Base-by-base conservation (phyloP, 805 yeast genomes). In the Myxozyma melibiosi region DNA sequence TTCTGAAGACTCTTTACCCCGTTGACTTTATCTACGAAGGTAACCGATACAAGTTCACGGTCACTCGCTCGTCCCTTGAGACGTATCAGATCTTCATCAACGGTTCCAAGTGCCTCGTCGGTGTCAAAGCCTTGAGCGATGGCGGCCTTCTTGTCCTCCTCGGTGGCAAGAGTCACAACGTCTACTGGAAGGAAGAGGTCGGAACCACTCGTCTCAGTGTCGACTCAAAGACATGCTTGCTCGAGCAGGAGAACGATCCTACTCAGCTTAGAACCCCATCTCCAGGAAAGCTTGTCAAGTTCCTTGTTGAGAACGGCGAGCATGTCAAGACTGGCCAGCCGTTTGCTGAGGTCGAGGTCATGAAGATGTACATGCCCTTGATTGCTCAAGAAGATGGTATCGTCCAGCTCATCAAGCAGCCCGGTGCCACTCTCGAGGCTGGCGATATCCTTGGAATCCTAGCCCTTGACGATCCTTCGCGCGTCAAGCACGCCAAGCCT, bases 341-440 rank as follows among this genome's bases (percentile, higher is more conserved):
- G 44, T 95, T 83, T 70, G 99, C 99, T 40, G 99, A 94, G 77
- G 97, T 94, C 56, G 99, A 94, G 77, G 99, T 94, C 65, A 94
- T 94, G 99, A 94, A 94, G 76, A 94, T 94, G 99, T 90, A 91
- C 75, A 94, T 94, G 97, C 97, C 99, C 49, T 80, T 94, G 68
- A 77, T 91, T 69, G 92, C 97, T 20, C 89, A 85, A 73, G 99
- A 92, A 73, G 86, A 88, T 68, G 99, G 99, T 80, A 78, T 81
- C 57, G 88, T 91, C 52, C 97, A 92, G 76, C 77, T 90, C 41
- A 84, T 94, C 71, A 92, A 94, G 74, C 99, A 94, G 77, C 98
- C 99, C 8, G 99, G 99, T 51, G 86, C 98, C n/a, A 90, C 96
- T 27, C 86, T 94, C 57, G 83, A 83, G 66, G 97, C 97, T 47